These are phyloP conservation scores for Vinca minor DNA, from an alignment of 257 asterid species.

Conservation along the genomic window DNA sequence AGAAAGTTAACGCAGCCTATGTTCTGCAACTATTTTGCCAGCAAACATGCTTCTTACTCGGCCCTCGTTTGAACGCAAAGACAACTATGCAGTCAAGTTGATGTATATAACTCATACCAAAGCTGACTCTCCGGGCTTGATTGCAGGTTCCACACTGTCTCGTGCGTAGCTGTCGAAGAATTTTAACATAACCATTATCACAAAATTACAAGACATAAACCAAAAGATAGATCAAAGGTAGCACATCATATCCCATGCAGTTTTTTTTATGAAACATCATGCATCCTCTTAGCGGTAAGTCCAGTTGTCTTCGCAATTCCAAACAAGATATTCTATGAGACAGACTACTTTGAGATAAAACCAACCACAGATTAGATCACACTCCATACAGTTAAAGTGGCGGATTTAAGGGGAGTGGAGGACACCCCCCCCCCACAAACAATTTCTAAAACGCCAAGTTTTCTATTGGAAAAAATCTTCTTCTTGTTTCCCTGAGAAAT, in stretches of 20 bases:
- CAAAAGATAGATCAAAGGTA: not conserved
- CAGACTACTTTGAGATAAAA: not conserved
- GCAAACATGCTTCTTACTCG: not conserved
- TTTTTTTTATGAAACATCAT: not conserved
- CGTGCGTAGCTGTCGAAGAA: conserved; percentile 58
- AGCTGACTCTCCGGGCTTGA: conserved; percentile 83
- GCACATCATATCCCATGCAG: not conserved
- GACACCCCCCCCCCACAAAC: too few relatives aligned
- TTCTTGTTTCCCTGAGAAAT: too few relatives aligned
- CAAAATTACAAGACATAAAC: not conserved
- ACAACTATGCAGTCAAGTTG: not conserved
- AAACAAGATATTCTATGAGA: not conserved
- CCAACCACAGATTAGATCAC: not conserved
- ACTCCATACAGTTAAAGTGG: not conserved
- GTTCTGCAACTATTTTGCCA: not conserved
- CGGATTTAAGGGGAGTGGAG: too few relatives aligned
- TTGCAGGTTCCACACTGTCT: conserved; percentile 83
- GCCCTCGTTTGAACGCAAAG: not conserved
- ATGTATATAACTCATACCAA: conserved; percentile 35
- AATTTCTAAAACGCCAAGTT: too few relatives aligned
- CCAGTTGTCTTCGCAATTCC: too few relatives aligned
- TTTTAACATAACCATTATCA: conserved; percentile 16
- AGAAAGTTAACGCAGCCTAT: not conserved
- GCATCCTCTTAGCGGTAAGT: not conserved
- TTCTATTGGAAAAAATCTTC: too few relatives aligned